Base-by-base conservation (phyloP, 805 yeast species). In the Kodamaea hsintzibuensis region DNA sequence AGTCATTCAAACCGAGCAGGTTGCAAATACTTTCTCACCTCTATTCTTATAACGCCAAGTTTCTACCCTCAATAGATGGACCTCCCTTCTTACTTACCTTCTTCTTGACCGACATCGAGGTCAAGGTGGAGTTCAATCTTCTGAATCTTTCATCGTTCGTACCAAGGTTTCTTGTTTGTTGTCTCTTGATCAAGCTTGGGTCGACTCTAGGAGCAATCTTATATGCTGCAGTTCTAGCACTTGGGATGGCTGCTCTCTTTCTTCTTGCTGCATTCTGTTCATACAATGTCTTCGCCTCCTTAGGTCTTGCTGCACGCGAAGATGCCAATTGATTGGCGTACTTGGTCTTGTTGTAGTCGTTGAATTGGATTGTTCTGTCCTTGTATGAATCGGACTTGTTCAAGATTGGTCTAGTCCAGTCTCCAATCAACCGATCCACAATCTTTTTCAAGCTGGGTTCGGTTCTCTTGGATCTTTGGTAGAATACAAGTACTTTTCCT, bases 401-500 rank as follows among this genome's bases (percentile, higher is more conserved):
- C 80, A 95, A 89, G 57, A 95, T 91, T 45, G 99, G 99, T 72
- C 99, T 83, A 7, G 98, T 93, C 99, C 99, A 95, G 69, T 91
- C 96, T 22, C 97, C 97, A 60, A 95, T 88, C 56, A 95, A 76
- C 66, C 85, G 85, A 66, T 95, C 98, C 5, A 97, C 98, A 40
- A 86, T 79, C 67, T 96, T 85, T 69, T 93, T 91, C 66, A 95
- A 81, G 44, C 82, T 77, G 35, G 91, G 88, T 70, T 96, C 98
- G 13, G 96, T 96, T 64, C 93, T 83, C 66, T 88, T 88, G 33
- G 95, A 85, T 65, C 91, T 83, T 66, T 93, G 97, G 72, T 95
- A 95, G 66, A 92, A 95, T n/a, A 93, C 79, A 61, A 95, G 82
- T 22, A 95, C 90, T 70, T 92, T 91, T 16, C 98, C 99, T 49